Evolutionary conservation across 371 early-diverging fungal genomes (phyloP), one percentile per base, ranked within the genome.

Genomic region (Scutellospora calospora): DNA sequence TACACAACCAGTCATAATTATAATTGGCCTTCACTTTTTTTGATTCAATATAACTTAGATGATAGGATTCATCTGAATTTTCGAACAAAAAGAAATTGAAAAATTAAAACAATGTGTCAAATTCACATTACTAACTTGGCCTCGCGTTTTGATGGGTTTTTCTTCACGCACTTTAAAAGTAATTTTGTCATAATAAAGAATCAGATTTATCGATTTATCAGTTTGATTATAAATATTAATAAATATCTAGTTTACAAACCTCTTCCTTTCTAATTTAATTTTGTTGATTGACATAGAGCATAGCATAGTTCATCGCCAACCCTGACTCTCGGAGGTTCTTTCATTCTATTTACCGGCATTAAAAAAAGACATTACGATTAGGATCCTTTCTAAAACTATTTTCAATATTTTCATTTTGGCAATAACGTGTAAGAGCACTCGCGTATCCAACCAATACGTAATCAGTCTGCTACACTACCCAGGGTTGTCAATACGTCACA

Each of bases 391-490:
- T 38, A 6, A 38, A 2, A 38, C 6, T 63, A 20, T 63, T 63
- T 22, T 33, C 11, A 66, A 5, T 66, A 6, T 66, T 66, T 66
- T 29, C 76, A 14, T 76, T 62, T 31, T 76, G 35, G 76, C 62
- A 76, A 76, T 76, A 76, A 76, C 29, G 62, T 62, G 62, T 62
- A 76, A 76, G 63, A 76, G 63, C 76, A 25, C 49, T 63, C 51
- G 51, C 62, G 49, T 76, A 62, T 76, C 63, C 27, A 27, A n/a
- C 65, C 63, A 60, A 76, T 12, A n/a, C 51, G 51, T 38, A 45
- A 16, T 62, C 49, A 62, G 76, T 45, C 62, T 62, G 76, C 76
- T 76, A 62, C 59, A 49, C 49, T n/a, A n/a, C n/a, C n/a, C 5
- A 2, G 76, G 51, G 76, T 33, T 76, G 59, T 60, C 76, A 76